Base-by-base conservation (phyloP, 768 basidiomycete species). In the Tephrocybe rancida region DNA sequence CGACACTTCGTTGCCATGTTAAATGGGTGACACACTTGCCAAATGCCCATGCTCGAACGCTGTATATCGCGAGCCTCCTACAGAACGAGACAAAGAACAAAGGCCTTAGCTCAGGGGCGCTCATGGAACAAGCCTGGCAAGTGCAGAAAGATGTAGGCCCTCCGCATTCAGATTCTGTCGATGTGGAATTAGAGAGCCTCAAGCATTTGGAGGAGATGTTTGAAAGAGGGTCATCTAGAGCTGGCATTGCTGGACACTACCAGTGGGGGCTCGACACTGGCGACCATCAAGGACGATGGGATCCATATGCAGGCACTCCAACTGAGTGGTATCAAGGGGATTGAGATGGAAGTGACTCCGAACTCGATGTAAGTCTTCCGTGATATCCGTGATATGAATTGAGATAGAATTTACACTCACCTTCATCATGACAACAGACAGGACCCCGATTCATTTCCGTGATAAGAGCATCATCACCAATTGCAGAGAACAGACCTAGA, bases 131-230 rank as follows among this genome's bases (percentile, higher is more conserved):
- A 14, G 53, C 53, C 0, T 54, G 53, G 53, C 14, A 26, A 11
- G 14, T 44, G 5, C 53, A 54, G 22, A n/a, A 27, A 16, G 38
- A 25, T 2, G 22, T 16, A 5, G 32, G 16, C 7, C 41, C 34
- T 4, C 35, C 43, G 5, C 19, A 44, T n/a, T 43, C 29, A 26
- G 38, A 32, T 38, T 54, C n/a, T 1, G 32, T 63, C n/a, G 63
- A 69, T 48, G 66, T 69, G 16, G 66, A 67, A 25, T 38, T 37
- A 13, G 61, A 66, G 24, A 62, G 61, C 32, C 30, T 66, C 0
- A 57, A 52, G 19, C 22, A 13, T 0, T 51, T 69, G 0, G 66
- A 69, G 30, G 51, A 61, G 29, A 67, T 67, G 63, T 69, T 69
- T 30, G 62, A 64, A 32, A 1, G 35, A 9, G 35, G 49, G 3